Percentiles rank a stretch among this genome's conserved stretches.
These are phyloP conservation scores for Clavariopsis aquatica DNA, from an alignment of 495 filamentous ascomycete genomes.

Conservation along the genomic window DNA sequence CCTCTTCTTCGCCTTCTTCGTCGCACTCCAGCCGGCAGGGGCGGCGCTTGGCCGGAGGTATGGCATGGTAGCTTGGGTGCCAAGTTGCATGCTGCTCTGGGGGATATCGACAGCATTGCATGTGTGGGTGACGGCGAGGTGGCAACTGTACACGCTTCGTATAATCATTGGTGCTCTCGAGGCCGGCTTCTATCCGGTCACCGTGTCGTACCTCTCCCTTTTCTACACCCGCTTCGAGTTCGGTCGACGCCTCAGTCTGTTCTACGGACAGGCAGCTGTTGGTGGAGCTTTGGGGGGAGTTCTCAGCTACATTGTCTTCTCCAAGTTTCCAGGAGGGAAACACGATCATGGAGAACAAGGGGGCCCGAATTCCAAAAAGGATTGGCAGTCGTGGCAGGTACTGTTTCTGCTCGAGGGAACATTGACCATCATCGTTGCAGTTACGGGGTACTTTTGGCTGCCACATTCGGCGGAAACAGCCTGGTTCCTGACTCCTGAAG, in stretches of 20 bases:
- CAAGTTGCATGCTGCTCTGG: conserved; percentile 58
- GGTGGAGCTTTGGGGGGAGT: conserved; percentile 59
- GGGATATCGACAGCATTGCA: conserved; percentile 54
- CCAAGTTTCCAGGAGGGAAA: conserved; percentile 27
- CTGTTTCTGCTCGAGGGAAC: conserved; percentile 60
- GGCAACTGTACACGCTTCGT: conserved; percentile 49
- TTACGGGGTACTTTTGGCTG: conserved; percentile 54
- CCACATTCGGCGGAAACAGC: conserved; percentile 53
- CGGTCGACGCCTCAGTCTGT: conserved; percentile 54
- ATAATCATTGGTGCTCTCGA: conserved; percentile 50
- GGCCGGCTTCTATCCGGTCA: conserved; percentile 58
- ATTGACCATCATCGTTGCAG: conserved; percentile 52
- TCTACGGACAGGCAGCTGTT: conserved; percentile 60
- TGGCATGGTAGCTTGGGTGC: conserved; percentile 57
- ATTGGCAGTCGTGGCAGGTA: conserved; percentile 54
- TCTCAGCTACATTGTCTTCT: conserved; percentile 50
- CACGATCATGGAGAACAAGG: conserved; percentile 14
- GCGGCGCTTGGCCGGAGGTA: conserved; percentile 56
- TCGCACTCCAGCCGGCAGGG: conserved; percentile 57
- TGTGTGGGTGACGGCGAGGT: conserved; percentile 43
- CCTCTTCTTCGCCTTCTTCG: conserved; percentile 59
- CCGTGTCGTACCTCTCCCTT: conserved; percentile 54
- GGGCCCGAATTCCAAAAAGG: conserved; percentile 6
- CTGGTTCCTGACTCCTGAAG: conserved; percentile 55
- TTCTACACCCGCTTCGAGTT: conserved; percentile 61